These are phyloP conservation scores for Trichosporon sp. DNA, from an alignment of 1,284 basidiomycete species.

Conservation along the genomic window DNA sequence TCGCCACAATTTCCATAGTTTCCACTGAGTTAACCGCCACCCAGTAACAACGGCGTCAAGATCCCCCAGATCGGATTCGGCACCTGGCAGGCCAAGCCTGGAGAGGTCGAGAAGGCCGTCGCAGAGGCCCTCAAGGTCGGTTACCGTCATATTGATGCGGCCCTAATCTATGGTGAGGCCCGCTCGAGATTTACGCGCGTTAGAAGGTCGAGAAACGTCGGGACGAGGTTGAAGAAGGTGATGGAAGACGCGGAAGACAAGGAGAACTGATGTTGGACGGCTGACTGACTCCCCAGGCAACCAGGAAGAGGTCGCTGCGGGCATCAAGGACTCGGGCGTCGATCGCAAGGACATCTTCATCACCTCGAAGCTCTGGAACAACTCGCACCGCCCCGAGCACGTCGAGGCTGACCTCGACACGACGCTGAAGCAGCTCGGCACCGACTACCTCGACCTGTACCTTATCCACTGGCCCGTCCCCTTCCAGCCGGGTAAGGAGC, in stretches of 20 bases:
- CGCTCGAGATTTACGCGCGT: neutral
- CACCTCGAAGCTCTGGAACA: constrained; percentile 66
- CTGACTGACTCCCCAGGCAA: constrained; percentile 54
- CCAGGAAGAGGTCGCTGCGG: constrained; percentile 68
- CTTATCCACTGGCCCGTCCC: constrained; percentile 87
- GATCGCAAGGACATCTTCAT: constrained; percentile 80
- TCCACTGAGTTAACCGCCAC: neutral
- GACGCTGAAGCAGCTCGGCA: constrained; percentile 70
- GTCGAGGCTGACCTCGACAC: constrained; percentile 74
- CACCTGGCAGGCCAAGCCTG: constrained; percentile 75
- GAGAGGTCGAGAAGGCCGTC: constrained; percentile 62
- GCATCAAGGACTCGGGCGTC: constrained; percentile 75
- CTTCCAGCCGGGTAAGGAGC: constrained; percentile 66
- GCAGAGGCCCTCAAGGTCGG: constrained; percentile 24
- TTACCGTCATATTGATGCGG: constrained; percentile 71
- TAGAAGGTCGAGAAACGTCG: neutral
- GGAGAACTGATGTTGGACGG: constrained; percentile 26
- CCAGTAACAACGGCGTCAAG: constrained; percentile 41
- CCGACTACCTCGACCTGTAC: constrained; percentile 78
- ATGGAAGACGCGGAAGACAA: neutral
- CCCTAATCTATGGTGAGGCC: constrained; percentile 59
- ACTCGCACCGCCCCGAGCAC: constrained; percentile 51
- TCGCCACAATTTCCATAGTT: neutral
- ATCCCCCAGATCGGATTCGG: constrained; percentile 77
- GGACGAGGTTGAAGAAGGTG: neutral